Percentiles rank a stretch among this genome's conserved stretches.
These are phyloP conservation scores for Kwoniella shandongensis DNA, from an alignment of 768 basidiomycete genomes.

Conservation along the genomic window DNA sequence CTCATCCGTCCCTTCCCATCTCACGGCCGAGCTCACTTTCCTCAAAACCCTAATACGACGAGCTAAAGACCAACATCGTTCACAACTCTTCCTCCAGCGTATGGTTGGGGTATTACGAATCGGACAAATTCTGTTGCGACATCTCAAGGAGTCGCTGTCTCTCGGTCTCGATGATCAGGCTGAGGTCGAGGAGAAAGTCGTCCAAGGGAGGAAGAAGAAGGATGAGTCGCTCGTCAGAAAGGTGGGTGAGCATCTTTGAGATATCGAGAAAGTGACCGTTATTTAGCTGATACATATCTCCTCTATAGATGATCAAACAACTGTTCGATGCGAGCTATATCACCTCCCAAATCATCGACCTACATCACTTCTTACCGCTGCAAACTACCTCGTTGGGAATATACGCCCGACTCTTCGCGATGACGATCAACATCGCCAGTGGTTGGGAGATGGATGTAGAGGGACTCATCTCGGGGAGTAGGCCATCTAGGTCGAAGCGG, in stretches of 20 bases:
- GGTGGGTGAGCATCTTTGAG: too few species aligned
- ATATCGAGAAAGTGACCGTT: background rate
- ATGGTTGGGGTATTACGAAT: conserved; percentile 28
- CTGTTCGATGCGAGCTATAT: conserved; percentile 19
- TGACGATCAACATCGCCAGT: conserved; percentile 19
- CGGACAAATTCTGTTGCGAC: conserved; percentile 5
- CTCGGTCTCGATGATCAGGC: too few species aligned
- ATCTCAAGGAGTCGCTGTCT: background rate
- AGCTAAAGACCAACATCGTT: conserved; percentile 39
- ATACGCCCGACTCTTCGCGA: conserved; percentile 34
- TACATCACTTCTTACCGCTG: conserved; percentile 42
- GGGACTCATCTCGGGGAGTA: background rate
- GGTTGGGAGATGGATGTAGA: conserved; percentile 15
- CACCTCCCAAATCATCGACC: conserved; percentile 27
- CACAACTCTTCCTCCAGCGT: conserved; percentile 32
- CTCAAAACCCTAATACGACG: conserved; percentile 19
- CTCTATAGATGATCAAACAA: conserved; percentile 6
- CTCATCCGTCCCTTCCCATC: conserved; percentile 27
- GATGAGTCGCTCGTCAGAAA: background rate
- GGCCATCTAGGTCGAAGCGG: background rate
- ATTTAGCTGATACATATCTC: background rate
- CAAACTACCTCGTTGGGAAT: conserved; percentile 28
- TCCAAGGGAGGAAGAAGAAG: background rate
- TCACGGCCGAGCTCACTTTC: conserved; percentile 26
- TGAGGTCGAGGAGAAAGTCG: background rate